phyloP scores from a whole-genome alignment of 768 basidiomycete species.

The Amanita pseudoporphyria region DNA sequence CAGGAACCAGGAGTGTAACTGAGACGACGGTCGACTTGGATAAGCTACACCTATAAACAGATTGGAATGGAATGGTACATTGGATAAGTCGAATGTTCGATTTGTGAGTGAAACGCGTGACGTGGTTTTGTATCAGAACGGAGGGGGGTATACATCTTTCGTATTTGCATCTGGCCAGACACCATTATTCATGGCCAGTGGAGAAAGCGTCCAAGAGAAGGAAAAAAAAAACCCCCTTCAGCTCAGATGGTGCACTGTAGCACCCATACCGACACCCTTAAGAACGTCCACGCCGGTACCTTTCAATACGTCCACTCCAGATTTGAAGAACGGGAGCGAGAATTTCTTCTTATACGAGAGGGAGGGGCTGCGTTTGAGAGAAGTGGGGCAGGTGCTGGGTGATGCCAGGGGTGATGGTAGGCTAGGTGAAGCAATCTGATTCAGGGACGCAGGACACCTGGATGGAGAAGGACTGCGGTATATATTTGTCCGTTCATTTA shows the following conservation, averaged over 20 bases:
- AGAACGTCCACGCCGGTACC: conserved; percentile 28
- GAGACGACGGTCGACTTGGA: neutral
- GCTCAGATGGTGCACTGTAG: neutral
- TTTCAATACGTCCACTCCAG: conserved; percentile 30
- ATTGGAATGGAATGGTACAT: neutral
- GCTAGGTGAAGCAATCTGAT: neutral
- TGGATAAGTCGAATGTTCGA: neutral
- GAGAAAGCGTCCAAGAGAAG: neutral
- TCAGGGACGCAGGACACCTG: neutral
- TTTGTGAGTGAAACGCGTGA: too few species aligned
- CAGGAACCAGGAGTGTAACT: too few species aligned
- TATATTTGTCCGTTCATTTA: neutral
- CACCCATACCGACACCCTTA: conserved; percentile 27
- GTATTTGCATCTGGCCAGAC: neutral
- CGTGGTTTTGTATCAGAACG: too few species aligned
- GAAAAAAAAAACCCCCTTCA: neutral
- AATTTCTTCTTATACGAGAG: conserved; percentile 10
- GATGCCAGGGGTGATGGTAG: neutral
- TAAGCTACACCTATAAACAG: neutral
- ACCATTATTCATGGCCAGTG: too few species aligned
- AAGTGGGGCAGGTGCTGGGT: neutral
- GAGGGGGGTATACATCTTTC: neutral
- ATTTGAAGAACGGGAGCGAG: conserved; percentile 21
- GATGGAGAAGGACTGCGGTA: neutral
- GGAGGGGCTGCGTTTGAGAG: conserved; percentile 1